phyloP scores from a whole-genome alignment of 1,139 yeast species.

The Candida sp. region DNA sequence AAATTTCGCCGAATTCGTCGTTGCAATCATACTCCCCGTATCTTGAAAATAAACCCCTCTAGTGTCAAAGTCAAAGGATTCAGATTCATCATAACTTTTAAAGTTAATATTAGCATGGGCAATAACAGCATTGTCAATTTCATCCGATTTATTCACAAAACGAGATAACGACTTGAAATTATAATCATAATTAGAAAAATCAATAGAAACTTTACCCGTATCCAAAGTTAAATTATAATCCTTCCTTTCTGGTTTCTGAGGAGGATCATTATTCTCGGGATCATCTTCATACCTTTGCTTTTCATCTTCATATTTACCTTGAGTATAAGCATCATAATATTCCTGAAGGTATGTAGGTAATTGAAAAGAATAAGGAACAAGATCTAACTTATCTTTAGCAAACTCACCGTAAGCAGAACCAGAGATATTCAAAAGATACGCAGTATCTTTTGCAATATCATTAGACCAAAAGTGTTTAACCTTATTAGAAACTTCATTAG shows the following conservation, averaged over 20 bases:
- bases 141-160: conserved; percentile 12
- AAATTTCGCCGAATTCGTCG: conserved; percentile 72
- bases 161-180: conserved; percentile 17
- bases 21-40: conserved; percentile 63
- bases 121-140: conserved; percentile 28
- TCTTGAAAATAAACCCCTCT: conserved; percentile 70
- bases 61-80: conserved; percentile 44
- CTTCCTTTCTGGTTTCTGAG: conserved; percentile 9
- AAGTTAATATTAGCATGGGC: conserved; percentile 23
- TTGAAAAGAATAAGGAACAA: conserved; percentile 27
- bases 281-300: conserved; percentile 7
- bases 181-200: conserved; percentile 21
- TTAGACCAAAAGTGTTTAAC: conserved; percentile 51
- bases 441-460: conserved; percentile 14
- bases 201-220: conserved; percentile 24
- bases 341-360: conserved; percentile 43
- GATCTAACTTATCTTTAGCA: conserved; percentile 10
- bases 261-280: conserved; percentile 5
- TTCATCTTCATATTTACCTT: conserved; percentile 17
- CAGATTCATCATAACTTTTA: conserved; percentile 39
- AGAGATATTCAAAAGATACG: conserved; percentile 49
- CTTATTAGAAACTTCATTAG: conserved; percentile 48
- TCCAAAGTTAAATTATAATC: conserved; percentile 26
- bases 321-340: conserved; percentile 27
- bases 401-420: conserved; percentile 49